Evolutionary conservation across 495 filamentous ascomycete genomes (phyloP), one percentile per base, ranked within the genome.

Genomic region (Bombardia bombarda): DNA sequence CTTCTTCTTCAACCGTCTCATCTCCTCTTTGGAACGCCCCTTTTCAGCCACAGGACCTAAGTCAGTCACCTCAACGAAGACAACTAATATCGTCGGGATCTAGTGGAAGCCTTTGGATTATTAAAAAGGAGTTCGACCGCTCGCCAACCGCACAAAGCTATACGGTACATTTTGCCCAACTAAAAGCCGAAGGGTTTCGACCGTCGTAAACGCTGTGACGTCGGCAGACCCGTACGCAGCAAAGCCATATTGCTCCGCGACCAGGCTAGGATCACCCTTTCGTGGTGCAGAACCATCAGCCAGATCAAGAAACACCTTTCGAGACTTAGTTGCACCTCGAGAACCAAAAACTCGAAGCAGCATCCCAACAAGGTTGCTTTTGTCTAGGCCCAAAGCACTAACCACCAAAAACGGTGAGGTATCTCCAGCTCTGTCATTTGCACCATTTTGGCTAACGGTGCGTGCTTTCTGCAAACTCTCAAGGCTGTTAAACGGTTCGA

Each of bases 131-230:
- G 77, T 74, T 46, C 83, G 61, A 13, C 84, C 85, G 49, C 80
- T 81, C 7, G 85, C 84, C 65, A 90, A 69, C 30, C 85, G 61
- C 26, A 89, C 86, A 66, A 92, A 92, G 62, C 86, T 86, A 66
- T 86, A 89, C 20, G 83, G 83, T 26, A 92, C 85, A 57, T 89
- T 89, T 69, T 88, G 82, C 13, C 86, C 86, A 7, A 90, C 84
- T 7, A 92, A 68, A 48, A 90, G 52, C 34, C 85, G 68, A 8
- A 90, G 62, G 25, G 82, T 90, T 61, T 88, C 83, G 13, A 87
- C 85, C 16, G 83, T 88, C 9, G 84, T 87, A 65, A 86, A 90
- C 0, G 84, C 84, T 54, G 76, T 82, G 22, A 87, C 82, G 52
- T 90, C 85, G 19, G 81, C 82, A 25, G 80, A 77, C 2, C 83